Evolutionary conservation across 768 basidiomycete genomes (phyloP), one percentile per base, ranked within the genome.

Genomic region (Cystofilobasidium bisporidii): DNA sequence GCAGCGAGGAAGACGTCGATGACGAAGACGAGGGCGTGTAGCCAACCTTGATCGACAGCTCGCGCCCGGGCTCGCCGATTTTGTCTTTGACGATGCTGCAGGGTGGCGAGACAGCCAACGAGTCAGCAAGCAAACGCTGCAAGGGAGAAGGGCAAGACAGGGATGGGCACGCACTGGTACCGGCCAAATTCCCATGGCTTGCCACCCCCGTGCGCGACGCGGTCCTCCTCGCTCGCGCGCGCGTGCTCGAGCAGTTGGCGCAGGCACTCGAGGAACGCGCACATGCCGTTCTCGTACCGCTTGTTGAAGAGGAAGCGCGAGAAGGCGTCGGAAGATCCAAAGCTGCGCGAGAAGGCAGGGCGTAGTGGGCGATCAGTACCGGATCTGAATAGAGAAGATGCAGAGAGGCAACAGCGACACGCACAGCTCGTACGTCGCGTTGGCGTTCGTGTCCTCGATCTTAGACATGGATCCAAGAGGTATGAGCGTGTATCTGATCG

Each of bases 381-480:
- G 22, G 36, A 3, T 8, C 36, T 36, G 20, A 43, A 43, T 15
- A 17, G 4, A 43, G 43, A 17, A 15, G 20, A 43, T 5, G 47
- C 4, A 20, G 20, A 4, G 43, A 36, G 43, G 26, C 11, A n/a
- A 61, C 15, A 63, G 15, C 45, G 36, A 28, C 12, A 71, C 77
- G 43, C 64, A 79, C 59, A 99, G 79, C 75, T 98, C 96, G 72
- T 93, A 93, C 1, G 83, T 83, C 24, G 86, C 83, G 77, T 90
- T 90, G 6, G 88, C 87, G 0, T 81, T 36, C 41, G 83, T 3
- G 81, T 87, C 74, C 50, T 97, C 91, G 47, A 99, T 89, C 24
- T 88, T 83, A 22, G 92, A 96, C 75, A 91, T 94, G 0, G 91
- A 94, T 1, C 94, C 96, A 83, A 94, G 87, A 0, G 96, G 93